phyloP scores from a whole-genome alignment of 441 rosid species.

The Erodium moschatum region DNA sequence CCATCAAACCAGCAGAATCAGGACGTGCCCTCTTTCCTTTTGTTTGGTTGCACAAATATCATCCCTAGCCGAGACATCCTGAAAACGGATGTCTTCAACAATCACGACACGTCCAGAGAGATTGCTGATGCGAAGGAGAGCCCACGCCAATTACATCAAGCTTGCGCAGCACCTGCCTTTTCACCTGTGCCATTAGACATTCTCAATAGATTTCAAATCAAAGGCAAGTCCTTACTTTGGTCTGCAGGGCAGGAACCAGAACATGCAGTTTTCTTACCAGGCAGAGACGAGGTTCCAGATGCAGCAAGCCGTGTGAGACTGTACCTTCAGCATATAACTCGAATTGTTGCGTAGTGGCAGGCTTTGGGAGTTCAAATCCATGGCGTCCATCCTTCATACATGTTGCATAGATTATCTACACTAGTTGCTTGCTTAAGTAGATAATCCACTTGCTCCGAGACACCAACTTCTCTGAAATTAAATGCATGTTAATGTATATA shows the following conservation, averaged over 20 bases:
- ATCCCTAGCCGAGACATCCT: too few relatives aligned
- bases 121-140: neutral
- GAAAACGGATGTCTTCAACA: too few relatives aligned
- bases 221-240: neutral
- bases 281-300: neutral
- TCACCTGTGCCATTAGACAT: neutral
- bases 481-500: constrained; percentile 9
- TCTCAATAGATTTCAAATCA: neutral
- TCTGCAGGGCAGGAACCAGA: neutral
- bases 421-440: constrained; percentile 82
- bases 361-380: constrained; percentile 55
- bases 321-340: neutral
- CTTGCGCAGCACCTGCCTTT: neutral
- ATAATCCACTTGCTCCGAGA: constrained; percentile 79
- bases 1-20: too few relatives aligned
- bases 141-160: neutral
- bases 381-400: constrained; percentile 99
- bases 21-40: too few relatives aligned
- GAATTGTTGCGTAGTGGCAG: constrained; percentile 12
- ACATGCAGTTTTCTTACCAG: neutral
- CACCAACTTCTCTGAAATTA: constrained; percentile 48
- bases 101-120: neutral
- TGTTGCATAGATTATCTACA: constrained; percentile 87
- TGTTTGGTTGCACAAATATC: too few relatives aligned
- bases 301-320: neutral